These are phyloP conservation scores for Alternaria ethzedia DNA, from an alignment of 2,329 filamentous ascomycete species.

Conservation along the genomic window DNA sequence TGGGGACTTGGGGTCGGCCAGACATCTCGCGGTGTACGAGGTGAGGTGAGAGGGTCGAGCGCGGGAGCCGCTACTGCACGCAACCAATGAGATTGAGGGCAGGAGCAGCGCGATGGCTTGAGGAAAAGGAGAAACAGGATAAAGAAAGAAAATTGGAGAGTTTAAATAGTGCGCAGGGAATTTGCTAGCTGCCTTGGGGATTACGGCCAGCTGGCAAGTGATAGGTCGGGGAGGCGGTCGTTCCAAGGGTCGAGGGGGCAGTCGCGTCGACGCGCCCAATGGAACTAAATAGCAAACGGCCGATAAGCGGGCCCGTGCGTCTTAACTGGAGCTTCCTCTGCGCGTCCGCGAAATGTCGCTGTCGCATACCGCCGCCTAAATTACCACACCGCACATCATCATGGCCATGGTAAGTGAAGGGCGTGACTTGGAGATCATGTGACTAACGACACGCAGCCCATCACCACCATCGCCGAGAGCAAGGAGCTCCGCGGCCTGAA, in stretches of 20 bases:
- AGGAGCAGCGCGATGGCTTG: not conserved
- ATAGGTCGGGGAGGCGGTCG: not conserved
- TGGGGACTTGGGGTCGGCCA: not conserved
- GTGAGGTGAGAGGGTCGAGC: not conserved
- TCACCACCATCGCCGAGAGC: slow-evolving; percentile 87
- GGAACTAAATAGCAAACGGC: not conserved
- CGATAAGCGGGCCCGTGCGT: slow-evolving; percentile 7
- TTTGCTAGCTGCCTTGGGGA: not conserved
- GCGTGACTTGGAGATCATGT: not conserved
- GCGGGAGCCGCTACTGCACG: slow-evolving; percentile 2
- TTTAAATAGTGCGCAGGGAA: not conserved
- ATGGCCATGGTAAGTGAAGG: slow-evolving; percentile 43
- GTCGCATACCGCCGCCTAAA: slow-evolving; percentile 9
- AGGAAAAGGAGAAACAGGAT: not conserved
- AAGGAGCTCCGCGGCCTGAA: slow-evolving; percentile 97
- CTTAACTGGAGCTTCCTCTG: slow-evolving; percentile 16
- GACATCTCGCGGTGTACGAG: not conserved
- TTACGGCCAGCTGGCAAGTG: not conserved
- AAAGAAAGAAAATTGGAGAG: not conserved
- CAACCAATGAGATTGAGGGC: not conserved
- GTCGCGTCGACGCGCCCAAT: slow-evolving; percentile 1
- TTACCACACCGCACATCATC: slow-evolving; percentile 14
- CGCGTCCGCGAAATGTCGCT: slow-evolving; percentile 27
- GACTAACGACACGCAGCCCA: slow-evolving; percentile 49
- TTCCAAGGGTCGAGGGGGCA: not conserved